Conservation (phyloP, 2,329 filamentous ascomycete species). For the Colletotrichum theobromicola region DNA sequence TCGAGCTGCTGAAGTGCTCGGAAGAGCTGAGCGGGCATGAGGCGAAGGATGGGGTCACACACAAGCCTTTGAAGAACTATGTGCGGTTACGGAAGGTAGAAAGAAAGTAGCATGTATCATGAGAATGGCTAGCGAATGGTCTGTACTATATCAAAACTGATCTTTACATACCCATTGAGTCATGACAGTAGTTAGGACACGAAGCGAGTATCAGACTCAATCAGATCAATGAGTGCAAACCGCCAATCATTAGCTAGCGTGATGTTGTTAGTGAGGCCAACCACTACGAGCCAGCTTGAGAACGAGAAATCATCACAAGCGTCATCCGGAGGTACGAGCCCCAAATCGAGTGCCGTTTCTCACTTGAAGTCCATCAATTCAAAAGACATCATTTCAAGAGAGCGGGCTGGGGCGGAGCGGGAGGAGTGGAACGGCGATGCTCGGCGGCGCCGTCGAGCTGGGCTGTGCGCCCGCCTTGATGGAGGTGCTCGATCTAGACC, state of each 20-base stretch:
- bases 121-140: neutral
- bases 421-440: neutral
- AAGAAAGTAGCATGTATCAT: neutral
- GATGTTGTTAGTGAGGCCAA: neutral
- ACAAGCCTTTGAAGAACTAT: neutral
- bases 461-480: neutral
- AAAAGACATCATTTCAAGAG: neutral
- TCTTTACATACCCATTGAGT: neutral
- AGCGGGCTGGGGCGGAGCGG: neutral
- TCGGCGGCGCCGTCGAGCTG: neutral
- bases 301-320: neutral
- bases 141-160: neutral
- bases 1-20: slow-evolving; percentile 22
- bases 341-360: neutral
- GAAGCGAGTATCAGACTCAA: neutral
- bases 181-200: neutral
- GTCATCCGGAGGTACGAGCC: neutral
- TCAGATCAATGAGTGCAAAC: fast-evolving
- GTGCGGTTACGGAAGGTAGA: neutral
- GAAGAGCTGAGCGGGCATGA: neutral
- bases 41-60: neutral
- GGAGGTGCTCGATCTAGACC: neutral
- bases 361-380: fast-evolving
- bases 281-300: neutral
- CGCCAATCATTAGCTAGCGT: neutral